A percentile compares a stretch with the other conserved stretches of the same genome.
Evolutionary conservation across 139 green algal genomes (phyloP).

Genomic region (Micractinium conductrix): DNA sequence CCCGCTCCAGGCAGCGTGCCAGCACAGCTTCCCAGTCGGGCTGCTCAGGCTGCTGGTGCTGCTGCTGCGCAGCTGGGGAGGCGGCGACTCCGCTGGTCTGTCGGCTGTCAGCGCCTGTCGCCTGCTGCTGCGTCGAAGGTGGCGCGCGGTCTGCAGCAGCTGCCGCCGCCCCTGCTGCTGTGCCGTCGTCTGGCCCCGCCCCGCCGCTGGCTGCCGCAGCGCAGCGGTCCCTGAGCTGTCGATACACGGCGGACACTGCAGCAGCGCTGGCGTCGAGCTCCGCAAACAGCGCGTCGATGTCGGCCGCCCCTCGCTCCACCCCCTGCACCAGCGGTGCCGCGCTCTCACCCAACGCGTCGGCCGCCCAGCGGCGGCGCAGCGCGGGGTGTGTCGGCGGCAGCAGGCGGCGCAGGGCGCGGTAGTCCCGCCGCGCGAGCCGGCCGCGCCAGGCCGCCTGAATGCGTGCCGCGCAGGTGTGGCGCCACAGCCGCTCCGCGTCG

Average conservation of each 20-base stretch:
- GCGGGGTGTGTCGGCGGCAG: conserved; percentile 46
- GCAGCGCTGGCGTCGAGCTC: conserved; percentile 63
- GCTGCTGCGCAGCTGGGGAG: not conserved
- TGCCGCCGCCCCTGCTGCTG: not conserved
- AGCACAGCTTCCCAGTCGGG: conserved; percentile 61
- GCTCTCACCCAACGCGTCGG: conserved; percentile 54
- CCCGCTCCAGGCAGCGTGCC: conserved; percentile 33
- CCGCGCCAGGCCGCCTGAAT: conserved; percentile 65
- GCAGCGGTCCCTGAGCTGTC: not conserved
- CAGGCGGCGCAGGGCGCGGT: conserved; percentile 38
- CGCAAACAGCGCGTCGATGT: conserved; percentile 69
- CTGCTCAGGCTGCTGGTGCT: too few species aligned
- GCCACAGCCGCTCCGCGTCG: conserved; percentile 55
- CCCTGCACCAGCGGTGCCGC: conserved; percentile 49
- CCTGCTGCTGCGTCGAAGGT: not conserved
- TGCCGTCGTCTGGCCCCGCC: too few species aligned
- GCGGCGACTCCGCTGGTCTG: not conserved
- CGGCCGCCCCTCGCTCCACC: conserved; percentile 49
- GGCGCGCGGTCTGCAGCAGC: not conserved
- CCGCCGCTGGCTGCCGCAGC: too few species aligned
- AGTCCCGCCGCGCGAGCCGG: conserved; percentile 40
- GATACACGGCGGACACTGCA: conserved; percentile 8
- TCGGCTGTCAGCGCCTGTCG: not conserved
- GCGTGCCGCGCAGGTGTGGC: conserved; percentile 46
- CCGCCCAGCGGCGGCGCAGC: conserved; percentile 58